Conservation (phyloP, 208 protist species). For the Lotmaria passim region DNA sequence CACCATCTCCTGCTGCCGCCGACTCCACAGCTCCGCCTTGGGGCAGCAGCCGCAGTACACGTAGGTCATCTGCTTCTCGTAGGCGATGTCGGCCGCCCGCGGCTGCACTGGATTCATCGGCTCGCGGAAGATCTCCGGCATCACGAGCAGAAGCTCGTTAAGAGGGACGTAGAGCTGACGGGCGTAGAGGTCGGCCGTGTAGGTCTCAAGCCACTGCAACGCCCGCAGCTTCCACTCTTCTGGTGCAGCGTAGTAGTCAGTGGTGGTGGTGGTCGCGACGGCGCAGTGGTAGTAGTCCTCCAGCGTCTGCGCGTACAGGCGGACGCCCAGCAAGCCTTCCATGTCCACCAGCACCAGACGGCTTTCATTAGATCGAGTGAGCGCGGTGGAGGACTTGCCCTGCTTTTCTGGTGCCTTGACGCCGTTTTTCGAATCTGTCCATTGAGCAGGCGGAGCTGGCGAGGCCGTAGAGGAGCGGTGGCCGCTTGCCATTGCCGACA, state of each 20-base stretch:
- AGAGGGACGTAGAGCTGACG: conserved; percentile 75
- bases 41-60: conserved; percentile 76
- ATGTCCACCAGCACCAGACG: conserved; percentile 9
- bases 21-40: conserved; percentile 58
- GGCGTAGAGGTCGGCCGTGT: conserved; percentile 66
- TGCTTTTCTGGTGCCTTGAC: background rate
- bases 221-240: conserved; percentile 77
- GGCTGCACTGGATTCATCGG: conserved; percentile 66
- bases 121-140: conserved; percentile 72
- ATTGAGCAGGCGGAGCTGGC: background rate
- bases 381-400: background rate
- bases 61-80: conserved; percentile 84
- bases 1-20: conserved; percentile 19
- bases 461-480: conserved; percentile 14
- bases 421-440: background rate
- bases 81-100: conserved; percentile 70
- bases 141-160: conserved; percentile 81
- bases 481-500: background rate
- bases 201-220: conserved; percentile 84
- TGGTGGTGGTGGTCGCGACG: too few relatives aligned
- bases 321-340: conserved; percentile 29
- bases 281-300: conserved; percentile 6
- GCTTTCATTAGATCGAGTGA: background rate
- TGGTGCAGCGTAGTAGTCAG: conserved; percentile 37
- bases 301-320: conserved; percentile 13